phyloP scores from a whole-genome alignment of 176 grass and related monocot genomes.

The Eragrostis curvula region DNA sequence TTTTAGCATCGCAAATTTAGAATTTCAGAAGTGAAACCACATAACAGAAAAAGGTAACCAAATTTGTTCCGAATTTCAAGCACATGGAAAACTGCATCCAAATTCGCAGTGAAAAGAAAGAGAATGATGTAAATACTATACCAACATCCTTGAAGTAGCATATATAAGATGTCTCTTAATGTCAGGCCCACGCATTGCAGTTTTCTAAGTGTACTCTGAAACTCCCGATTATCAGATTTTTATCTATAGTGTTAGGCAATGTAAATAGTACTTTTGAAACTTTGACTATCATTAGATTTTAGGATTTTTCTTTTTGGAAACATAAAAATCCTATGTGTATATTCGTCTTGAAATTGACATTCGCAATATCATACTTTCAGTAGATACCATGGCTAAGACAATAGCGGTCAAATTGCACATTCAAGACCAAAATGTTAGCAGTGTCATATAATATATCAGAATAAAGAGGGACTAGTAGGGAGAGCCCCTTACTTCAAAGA shows the following conservation, averaged over 20 bases:
- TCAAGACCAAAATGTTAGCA: too few species aligned
- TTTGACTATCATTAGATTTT: too few species aligned
- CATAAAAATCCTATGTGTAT: too few species aligned
- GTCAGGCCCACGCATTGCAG: background rate
- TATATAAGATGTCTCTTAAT: background rate
- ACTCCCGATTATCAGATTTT: background rate
- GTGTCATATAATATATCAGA: too few species aligned
- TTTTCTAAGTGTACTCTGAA: background rate
- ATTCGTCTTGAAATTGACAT: too few species aligned
- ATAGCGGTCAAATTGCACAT: too few species aligned
- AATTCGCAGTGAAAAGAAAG: background rate
- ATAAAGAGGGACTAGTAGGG: background rate
- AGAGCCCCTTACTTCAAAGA: background rate
- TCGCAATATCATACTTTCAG: too few species aligned
- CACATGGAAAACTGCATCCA: background rate
- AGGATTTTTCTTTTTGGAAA: too few species aligned
- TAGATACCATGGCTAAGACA: too few species aligned
- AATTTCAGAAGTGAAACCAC: background rate
- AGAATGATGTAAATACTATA: background rate
- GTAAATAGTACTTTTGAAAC: too few species aligned
- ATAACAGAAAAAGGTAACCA: constrained; percentile 2
- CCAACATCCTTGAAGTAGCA: background rate
- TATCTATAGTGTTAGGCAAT: too few species aligned
- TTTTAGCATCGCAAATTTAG: background rate
- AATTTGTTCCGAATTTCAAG: background rate